Conservation (phyloP, 83 land plant genomes). For the Diphasiastrum complanatum region DNA sequence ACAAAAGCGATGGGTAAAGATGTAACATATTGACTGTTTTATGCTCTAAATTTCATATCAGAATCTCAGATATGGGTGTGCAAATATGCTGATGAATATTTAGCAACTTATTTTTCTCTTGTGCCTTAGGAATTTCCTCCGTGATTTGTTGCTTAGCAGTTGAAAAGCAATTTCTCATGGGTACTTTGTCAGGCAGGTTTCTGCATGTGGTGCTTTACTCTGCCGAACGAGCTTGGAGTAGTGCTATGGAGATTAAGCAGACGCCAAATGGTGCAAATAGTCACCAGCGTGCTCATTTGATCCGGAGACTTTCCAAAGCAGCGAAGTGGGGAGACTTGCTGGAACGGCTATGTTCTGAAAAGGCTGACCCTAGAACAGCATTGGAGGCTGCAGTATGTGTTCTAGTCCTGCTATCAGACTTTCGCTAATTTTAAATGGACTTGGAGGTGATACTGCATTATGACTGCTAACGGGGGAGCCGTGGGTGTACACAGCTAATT, state of each 20-base stretch:
- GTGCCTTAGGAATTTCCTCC: no score
- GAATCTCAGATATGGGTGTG: no score
- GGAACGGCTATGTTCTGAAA: constrained; percentile 61
- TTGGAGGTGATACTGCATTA: no score
- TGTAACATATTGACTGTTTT: no score
- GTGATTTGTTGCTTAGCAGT: no score
- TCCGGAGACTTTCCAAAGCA: constrained; percentile 79
- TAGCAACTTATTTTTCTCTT: no score
- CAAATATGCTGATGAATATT: no score
- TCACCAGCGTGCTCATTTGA: constrained; percentile 61
- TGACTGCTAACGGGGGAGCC: no score
- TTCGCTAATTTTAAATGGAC: neutral
- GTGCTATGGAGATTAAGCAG: constrained; percentile 88
- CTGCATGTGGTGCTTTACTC: constrained; percentile 78
- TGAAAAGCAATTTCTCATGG: no score
- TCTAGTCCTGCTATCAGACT: neutral
- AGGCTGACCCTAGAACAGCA: constrained; percentile 82
- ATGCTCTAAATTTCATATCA: no score
- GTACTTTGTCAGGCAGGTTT: constrained; percentile 54
- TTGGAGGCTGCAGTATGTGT: constrained; percentile 75
- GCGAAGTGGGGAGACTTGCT: constrained; percentile 78
- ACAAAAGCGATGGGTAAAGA: no score
- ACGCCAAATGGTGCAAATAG: constrained; percentile 58
- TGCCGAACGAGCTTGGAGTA: constrained; percentile 96
- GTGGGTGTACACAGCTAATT: no score